phyloP scores from a whole-genome alignment of 106 monocot genomes.

The Dioscorea alata region DNA sequence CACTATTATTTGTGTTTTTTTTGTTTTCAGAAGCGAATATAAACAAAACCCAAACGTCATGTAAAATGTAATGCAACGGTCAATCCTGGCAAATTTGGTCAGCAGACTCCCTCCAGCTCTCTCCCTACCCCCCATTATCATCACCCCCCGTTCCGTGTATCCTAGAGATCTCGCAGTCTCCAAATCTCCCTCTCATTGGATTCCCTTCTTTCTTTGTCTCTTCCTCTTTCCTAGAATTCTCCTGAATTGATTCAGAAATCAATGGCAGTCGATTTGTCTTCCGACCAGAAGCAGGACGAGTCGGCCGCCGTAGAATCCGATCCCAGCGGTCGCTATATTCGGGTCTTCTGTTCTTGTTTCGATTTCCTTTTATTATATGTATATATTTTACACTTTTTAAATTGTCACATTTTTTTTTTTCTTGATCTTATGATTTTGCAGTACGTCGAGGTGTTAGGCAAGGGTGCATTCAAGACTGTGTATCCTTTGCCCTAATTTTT shows the following conservation, averaged over 20 bases:
- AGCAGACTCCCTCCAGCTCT: not conserved
- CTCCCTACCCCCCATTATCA: not conserved
- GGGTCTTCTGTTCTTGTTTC: constrained; percentile 19
- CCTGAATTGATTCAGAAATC: not conserved
- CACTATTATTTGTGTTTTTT: too few species aligned
- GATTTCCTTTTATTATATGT: not conserved
- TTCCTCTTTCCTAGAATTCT: not conserved
- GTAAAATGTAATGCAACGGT: not conserved
- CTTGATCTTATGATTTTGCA: constrained; percentile 10
- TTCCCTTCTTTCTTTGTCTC: not conserved
- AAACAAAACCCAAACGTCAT: not conserved
- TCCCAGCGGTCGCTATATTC: constrained; percentile 39
- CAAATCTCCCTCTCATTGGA: not conserved
- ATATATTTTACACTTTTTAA: not conserved
- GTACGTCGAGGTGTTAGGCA: constrained; percentile 54
- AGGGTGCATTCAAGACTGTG: constrained; percentile 74
- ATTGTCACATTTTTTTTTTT: not conserved
- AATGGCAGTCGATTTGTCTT: not conserved
- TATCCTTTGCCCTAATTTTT: constrained; percentile 24
- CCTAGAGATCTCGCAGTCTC: not conserved
- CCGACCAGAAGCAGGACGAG: constrained; percentile 16
- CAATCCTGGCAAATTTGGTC: not conserved
- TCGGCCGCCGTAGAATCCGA: constrained; percentile 35
- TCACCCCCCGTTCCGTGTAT: not conserved
- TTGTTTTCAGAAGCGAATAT: too few species aligned